Conservation (phyloP, 768 basidiomycete genomes). For the Auricularia sp. region DNA sequence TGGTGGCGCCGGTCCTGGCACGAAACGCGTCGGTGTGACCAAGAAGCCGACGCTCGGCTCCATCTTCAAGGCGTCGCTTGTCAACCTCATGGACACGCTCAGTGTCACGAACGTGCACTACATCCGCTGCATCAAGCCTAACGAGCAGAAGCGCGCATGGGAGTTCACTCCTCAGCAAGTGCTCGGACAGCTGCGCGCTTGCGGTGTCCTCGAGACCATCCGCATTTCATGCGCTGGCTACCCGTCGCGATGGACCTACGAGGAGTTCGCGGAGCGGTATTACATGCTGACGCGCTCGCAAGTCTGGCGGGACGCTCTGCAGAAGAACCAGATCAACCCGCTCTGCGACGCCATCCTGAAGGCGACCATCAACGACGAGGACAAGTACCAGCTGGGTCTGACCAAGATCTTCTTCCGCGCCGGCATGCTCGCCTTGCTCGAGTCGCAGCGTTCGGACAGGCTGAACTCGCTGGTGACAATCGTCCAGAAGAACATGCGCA, state of each 20-base stretch:
- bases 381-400: conserved; percentile 94
- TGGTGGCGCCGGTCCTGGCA: conserved; percentile 23
- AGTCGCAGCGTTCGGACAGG: conserved; percentile 78
- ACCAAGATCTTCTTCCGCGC: conserved; percentile 99
- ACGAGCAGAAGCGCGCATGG: conserved; percentile 94
- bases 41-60: conserved; percentile 95
- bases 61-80: conserved; percentile 93
- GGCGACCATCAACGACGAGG: conserved; percentile 80
- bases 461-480: conserved; percentile 88
- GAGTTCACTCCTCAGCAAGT: conserved; percentile 95
- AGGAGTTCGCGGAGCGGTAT: conserved; percentile 98
- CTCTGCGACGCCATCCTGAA: conserved; percentile 81
- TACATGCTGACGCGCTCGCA: conserved; percentile 91
- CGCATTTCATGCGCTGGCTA: conserved; percentile 98
- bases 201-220: conserved; percentile 98
- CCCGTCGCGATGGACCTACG: conserved; percentile 96
- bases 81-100: conserved; percentile 93
- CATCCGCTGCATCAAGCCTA: conserved; percentile 98
- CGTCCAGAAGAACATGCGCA: conserved; percentile 94
- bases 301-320: conserved; percentile 80
- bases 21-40: conserved; percentile 56
- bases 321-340: conserved; percentile 63
- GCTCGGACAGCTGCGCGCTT: conserved; percentile 86
- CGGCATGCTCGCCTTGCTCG: conserved; percentile 94
- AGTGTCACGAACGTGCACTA: conserved; percentile 98